phyloP scores from a whole-genome alignment of 1,284 basidiomycete species.

The Cutaneotrichosporon spelunceum region DNA sequence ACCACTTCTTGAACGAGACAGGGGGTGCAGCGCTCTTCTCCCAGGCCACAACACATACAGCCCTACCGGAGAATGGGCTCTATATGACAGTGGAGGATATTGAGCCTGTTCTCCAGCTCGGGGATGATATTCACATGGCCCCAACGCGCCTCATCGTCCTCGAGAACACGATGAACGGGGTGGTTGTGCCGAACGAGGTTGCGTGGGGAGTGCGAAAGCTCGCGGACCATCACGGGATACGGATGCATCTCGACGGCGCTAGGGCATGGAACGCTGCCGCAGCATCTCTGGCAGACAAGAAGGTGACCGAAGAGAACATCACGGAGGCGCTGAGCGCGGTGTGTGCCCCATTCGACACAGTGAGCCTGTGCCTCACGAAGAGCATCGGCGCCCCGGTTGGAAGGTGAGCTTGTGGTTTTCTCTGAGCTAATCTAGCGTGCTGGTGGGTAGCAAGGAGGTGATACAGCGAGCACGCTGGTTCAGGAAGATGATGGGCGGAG shows the following conservation, averaged over 20 bases:
- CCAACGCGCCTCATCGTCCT: conserved; percentile 77
- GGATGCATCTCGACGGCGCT: conserved; percentile 91
- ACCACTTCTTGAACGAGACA: conserved; percentile 61
- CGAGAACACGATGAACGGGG: conserved; percentile 90
- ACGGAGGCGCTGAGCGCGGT: conserved; percentile 62
- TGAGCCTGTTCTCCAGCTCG: conserved; percentile 65
- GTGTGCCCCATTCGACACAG: conserved; percentile 86
- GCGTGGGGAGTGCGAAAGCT: conserved; percentile 77
- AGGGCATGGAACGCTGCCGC: conserved; percentile 83
- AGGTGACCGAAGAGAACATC: conserved; percentile 51
- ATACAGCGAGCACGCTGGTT: conserved; percentile 78
- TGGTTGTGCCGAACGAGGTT: conserved; percentile 87
- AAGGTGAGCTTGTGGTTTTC: conserved; percentile 50
- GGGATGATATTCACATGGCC: conserved; percentile 70
- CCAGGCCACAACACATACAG: conserved; percentile 64
- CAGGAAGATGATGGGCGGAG: conserved; percentile 91
- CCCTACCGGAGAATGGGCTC: conserved; percentile 44
- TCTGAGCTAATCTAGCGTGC: conserved; percentile 50
- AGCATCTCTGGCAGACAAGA: conserved; percentile 64
- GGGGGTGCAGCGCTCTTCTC: conserved; percentile 88
- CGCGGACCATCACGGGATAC: conserved; percentile 65
- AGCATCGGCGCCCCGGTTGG: conserved; percentile 91
- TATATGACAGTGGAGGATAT: conserved; percentile 80
- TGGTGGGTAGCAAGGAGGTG: conserved; percentile 76
- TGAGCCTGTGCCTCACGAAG: conserved; percentile 93